Percentiles rank a stretch among this genome's conserved stretches.
Conservation (phyloP, 2,329 filamentous ascomycete species). For the Coniosporium uncinatum region DNA sequence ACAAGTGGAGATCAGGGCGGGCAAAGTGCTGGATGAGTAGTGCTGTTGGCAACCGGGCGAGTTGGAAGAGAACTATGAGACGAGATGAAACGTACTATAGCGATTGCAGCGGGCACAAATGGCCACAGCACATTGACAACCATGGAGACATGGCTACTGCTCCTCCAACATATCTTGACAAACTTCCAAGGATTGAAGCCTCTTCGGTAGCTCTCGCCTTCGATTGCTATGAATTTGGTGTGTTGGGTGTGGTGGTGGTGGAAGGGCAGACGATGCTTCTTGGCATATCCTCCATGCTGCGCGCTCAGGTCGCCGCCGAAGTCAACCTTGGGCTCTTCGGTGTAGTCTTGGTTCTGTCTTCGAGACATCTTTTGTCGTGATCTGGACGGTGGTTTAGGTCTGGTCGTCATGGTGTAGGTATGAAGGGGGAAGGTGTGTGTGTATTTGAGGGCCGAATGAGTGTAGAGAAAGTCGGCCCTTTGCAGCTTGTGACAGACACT, state of each 20-base stretch:
- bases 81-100: conserved; percentile 35
- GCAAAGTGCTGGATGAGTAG: conserved; percentile 39
- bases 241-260: conserved; percentile 13
- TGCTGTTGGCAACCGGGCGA: conserved; percentile 2
- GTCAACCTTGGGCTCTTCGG: no score
- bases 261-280: neutral
- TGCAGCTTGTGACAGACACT: no score
- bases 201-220: conserved; percentile 63
- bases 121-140: conserved; percentile 71
- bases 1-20: conserved; percentile 49
- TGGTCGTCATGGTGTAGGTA: no score
- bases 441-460: no score
- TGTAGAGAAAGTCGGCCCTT: no score
- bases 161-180: conserved; percentile 56
- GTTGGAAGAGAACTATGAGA: conserved; percentile 1
- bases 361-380: no score
- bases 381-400: no score
- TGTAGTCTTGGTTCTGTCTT: no score
- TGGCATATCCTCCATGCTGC: no score
- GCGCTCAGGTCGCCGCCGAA: no score
- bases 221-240: conserved; percentile 9
- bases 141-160: conserved; percentile 57
- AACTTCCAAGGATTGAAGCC: conserved; percentile 62
- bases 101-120: conserved; percentile 66
- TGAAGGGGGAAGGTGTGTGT: no score